These are phyloP conservation scores for Lactifluus piperatus DNA, from an alignment of 768 basidiomycete species.

Conservation along the genomic window DNA sequence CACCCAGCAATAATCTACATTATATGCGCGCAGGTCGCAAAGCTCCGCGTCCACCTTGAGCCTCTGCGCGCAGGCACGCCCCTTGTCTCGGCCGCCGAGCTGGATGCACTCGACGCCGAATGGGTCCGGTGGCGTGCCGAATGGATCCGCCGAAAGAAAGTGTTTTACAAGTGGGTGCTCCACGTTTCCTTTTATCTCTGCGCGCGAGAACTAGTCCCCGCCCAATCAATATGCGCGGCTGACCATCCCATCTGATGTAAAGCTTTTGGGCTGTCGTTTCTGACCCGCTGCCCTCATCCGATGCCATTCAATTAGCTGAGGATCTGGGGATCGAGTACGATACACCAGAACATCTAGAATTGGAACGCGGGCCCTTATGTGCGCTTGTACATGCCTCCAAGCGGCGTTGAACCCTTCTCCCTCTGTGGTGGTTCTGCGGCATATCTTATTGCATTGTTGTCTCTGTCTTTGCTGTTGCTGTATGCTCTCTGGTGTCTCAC, in stretches of 20 bases:
- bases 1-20: neutral
- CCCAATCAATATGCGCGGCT: neutral
- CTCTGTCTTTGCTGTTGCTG: neutral
- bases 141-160: slow-evolving; percentile 69
- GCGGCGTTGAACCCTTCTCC: slow-evolving; percentile 1
- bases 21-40: slow-evolving; percentile 36
- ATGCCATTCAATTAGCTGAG: slow-evolving; percentile 57
- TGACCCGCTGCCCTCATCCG: slow-evolving; percentile 58
- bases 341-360: slow-evolving; percentile 52
- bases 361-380: slow-evolving; percentile 62
- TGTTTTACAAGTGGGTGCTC: slow-evolving; percentile 59
- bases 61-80: slow-evolving; percentile 62
- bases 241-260: neutral
- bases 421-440: neutral
- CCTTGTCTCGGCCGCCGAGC: slow-evolving; percentile 62
- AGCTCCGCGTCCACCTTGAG: slow-evolving; percentile 41
- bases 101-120: slow-evolving; percentile 57
- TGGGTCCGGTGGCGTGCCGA: slow-evolving; percentile 76
- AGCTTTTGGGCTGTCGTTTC: slow-evolving; percentile 73
- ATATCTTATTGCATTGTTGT: neutral
- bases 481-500: neutral
- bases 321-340: slow-evolving; percentile 78
- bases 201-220: neutral
- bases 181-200: neutral
- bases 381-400: neutral